Evolutionary conservation across 1,139 yeast genomes (phyloP).

Genomic region (Pneumocystis murina): DNA sequence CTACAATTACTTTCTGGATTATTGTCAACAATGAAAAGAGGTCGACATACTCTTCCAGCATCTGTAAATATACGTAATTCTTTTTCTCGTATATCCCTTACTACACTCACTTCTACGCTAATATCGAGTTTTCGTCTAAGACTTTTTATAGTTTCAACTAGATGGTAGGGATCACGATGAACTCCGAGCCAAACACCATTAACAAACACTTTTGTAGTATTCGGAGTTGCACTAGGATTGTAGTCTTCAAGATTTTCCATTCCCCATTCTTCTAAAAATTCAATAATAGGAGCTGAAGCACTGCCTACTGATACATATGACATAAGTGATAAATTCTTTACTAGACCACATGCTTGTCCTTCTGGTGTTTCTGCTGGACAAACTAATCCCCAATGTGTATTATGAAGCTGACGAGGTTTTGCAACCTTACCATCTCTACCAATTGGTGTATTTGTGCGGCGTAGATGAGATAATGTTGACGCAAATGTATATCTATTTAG

Average conservation of each 20-base stretch:
- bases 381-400: conserved; percentile 98
- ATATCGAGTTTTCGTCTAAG: conserved; percentile 93
- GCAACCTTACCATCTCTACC: conserved; percentile 98
- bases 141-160: conserved; percentile 79
- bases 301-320: conserved; percentile 96
- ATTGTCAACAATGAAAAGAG: conserved; percentile 80
- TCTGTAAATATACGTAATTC: conserved; percentile 93
- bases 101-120: conserved; percentile 88
- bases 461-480: conserved; percentile 89
- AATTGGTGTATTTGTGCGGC: conserved; percentile 97
- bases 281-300: conserved; percentile 86
- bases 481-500: conserved; percentile 94
- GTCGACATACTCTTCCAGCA: conserved; percentile 96
- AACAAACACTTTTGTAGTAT: conserved; percentile 85
- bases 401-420: conserved; percentile 95
- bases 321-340: conserved; percentile 88
- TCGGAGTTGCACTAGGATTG: conserved; percentile 82
- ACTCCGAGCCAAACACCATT: conserved; percentile 99
- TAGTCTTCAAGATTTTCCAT: conserved; percentile 95
- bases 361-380: conserved; percentile 99
- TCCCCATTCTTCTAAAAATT: conserved; percentile 97
- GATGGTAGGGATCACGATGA: conserved; percentile 83
- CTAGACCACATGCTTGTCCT: conserved; percentile 99
- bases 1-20: conserved; percentile 47
- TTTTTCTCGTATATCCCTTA: conserved; percentile 90